Conservation (phyloP, 805 yeast species). For the Lipomyces sp. region DNA sequence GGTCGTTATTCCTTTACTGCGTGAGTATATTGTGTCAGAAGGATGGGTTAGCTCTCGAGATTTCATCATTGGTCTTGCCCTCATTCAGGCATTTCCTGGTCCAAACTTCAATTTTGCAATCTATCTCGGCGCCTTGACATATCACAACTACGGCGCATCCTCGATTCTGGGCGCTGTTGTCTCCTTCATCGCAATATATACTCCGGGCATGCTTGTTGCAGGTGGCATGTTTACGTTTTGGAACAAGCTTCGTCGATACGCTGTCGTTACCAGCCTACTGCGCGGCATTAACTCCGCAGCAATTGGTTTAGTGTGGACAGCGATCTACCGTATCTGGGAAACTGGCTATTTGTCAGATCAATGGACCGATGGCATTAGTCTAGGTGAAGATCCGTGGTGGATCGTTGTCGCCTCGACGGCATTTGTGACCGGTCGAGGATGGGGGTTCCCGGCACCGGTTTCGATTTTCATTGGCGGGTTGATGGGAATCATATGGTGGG, state of each 20-base stretch:
- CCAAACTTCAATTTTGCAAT: constrained; percentile 35
- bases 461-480: constrained; percentile 28
- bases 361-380: constrained; percentile 16
- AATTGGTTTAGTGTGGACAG: constrained; percentile 34
- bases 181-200: constrained; percentile 30
- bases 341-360: constrained; percentile 24
- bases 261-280: constrained; percentile 20
- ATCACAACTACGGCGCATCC: constrained; percentile 27
- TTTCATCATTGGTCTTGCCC: constrained; percentile 32
- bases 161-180: constrained; percentile 25
- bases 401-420: constrained; percentile 29
- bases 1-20: constrained; percentile 34
- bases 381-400: constrained; percentile 36
- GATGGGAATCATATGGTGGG: constrained; percentile 35
- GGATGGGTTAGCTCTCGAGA: constrained; percentile 35
- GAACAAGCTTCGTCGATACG: constrained; percentile 31
- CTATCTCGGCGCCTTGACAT: constrained; percentile 34
- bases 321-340: constrained; percentile 36
- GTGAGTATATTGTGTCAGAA: constrained; percentile 31
- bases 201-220: constrained; percentile 34
- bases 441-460: constrained; percentile 29
- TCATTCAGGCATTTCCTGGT: constrained; percentile 35
- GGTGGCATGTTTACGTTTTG: constrained; percentile 37
- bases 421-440: constrained; percentile 25
- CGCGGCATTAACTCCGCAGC: constrained; percentile 36